phyloP scores from a whole-genome alignment of 495 filamentous ascomycete species.

The Corynascus novoguineensis region DNA sequence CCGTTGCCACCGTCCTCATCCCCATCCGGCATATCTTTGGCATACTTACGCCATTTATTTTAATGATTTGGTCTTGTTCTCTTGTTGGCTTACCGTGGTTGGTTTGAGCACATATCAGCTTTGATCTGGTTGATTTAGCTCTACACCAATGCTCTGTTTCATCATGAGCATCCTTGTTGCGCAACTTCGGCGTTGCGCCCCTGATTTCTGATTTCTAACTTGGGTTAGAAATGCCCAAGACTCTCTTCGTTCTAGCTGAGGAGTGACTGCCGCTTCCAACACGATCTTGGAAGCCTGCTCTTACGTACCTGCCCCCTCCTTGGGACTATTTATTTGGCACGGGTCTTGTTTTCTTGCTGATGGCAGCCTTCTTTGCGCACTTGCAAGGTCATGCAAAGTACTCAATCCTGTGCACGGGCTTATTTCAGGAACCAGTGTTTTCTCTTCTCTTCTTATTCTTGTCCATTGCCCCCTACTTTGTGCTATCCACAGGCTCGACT shows the following conservation, averaged over 20 bases:
- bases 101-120: not conserved
- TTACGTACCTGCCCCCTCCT: not conserved
- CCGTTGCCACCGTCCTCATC: not conserved
- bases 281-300: not conserved
- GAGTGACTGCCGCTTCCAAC: constrained; percentile 8
- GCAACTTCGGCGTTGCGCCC: not conserved
- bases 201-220: not conserved
- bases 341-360: not conserved
- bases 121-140: not conserved
- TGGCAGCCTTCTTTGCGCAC: constrained; percentile 1
- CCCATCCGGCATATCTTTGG: not conserved
- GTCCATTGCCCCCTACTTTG: too few relatives aligned
- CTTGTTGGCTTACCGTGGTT: constrained; percentile 2
- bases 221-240: not conserved
- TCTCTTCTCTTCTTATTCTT: not conserved
- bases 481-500: not conserved
- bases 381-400: not conserved
- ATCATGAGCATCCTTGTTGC: not conserved
- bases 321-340: not conserved
- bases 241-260: not conserved
- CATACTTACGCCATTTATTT: not conserved
- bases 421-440: not conserved
- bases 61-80: not conserved
- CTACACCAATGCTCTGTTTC: not conserved
- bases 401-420: not conserved